A percentile compares a stretch with the other conserved stretches of the same genome.
phyloP scores from a whole-genome alignment of 1,284 basidiomycete species.

The Cystobasidiaceae sp. region DNA sequence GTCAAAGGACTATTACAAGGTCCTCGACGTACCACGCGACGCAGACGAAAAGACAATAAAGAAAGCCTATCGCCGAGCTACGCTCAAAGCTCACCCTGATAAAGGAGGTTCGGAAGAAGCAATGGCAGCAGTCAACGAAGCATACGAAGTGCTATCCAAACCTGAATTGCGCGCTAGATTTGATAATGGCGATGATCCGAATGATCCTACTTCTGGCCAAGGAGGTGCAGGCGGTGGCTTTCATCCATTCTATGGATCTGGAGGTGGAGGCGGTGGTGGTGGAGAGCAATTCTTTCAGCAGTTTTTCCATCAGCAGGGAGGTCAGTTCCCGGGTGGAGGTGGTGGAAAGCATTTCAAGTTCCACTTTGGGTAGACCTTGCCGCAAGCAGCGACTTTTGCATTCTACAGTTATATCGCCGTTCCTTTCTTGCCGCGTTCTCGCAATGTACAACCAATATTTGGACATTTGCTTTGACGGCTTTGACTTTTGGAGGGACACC shows the following conservation, averaged over 20 bases:
- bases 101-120: conserved; percentile 81
- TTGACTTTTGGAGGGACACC: too few relatives aligned
- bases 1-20: conserved; percentile 94
- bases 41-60: conserved; percentile 83
- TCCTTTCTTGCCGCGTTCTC: too few relatives aligned
- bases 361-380: too few relatives aligned
- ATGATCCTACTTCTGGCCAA: conserved; percentile 65
- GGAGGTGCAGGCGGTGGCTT: conserved; percentile 47
- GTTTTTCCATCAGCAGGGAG: conserved; percentile 51
- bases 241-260: conserved; percentile 44
- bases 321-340: conserved; percentile 44
- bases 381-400: too few relatives aligned
- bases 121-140: conserved; percentile 94
- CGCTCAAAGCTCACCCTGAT: conserved; percentile 85
- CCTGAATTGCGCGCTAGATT: conserved; percentile 77
- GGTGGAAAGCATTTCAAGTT: background rate
- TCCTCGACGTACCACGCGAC: conserved; percentile 75
- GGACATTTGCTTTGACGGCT: too few relatives aligned
- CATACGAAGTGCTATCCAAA: conserved; percentile 83
- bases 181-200: conserved; percentile 94
- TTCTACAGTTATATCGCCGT: too few relatives aligned
- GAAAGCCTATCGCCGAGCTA: conserved; percentile 82
- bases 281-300: conserved; percentile 35
- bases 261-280: conserved; percentile 27
- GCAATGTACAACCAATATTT: too few relatives aligned